A percentile compares a stretch with the other conserved stretches of the same genome.
Evolutionary conservation across 129 eudicot species (phyloP).

Genomic region (Lactuca sativa): DNA sequence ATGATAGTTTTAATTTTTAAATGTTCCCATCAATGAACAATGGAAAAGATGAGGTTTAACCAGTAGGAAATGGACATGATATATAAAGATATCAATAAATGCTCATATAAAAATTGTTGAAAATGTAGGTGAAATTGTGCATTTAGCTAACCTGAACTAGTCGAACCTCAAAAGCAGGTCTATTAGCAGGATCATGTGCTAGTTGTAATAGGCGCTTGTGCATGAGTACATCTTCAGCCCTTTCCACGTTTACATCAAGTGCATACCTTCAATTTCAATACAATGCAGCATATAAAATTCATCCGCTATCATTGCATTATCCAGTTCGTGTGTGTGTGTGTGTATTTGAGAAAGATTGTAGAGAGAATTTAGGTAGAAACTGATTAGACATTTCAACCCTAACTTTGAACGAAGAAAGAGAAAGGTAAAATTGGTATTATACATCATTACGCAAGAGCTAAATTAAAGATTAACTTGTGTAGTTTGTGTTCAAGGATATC

Average conservation of each 20-base stretch:
- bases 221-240: slow-evolving; percentile 95
- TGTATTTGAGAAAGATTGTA: slow-evolving; percentile 9
- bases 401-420: slow-evolving; percentile 5
- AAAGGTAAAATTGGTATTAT: not conserved
- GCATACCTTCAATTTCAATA: slow-evolving; percentile 71
- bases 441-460: not conserved
- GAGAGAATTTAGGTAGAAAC: not conserved
- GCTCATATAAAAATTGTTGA: slow-evolving; percentile 9
- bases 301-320: slow-evolving; percentile 25
- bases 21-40: slow-evolving; percentile 15
- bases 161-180: slow-evolving; percentile 95
- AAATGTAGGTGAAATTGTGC: slow-evolving; percentile 9
- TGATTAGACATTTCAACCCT: slow-evolving; percentile 4
- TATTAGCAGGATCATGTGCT: slow-evolving; percentile 91
- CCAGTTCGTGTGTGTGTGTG: not conserved
- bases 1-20: not conserved
- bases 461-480: slow-evolving; percentile 3
- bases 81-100: not conserved
- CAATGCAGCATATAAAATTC: slow-evolving; percentile 12
- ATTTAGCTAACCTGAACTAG: slow-evolving; percentile 76
- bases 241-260: slow-evolving; percentile 92
- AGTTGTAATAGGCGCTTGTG: slow-evolving; percentile 77
- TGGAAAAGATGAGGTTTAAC: slow-evolving; percentile 13
- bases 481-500: slow-evolving; percentile 16
- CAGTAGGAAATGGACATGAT: not conserved